Base-by-base conservation (phyloP, 768 basidiomycete species). In the Hericium erinaceus region DNA sequence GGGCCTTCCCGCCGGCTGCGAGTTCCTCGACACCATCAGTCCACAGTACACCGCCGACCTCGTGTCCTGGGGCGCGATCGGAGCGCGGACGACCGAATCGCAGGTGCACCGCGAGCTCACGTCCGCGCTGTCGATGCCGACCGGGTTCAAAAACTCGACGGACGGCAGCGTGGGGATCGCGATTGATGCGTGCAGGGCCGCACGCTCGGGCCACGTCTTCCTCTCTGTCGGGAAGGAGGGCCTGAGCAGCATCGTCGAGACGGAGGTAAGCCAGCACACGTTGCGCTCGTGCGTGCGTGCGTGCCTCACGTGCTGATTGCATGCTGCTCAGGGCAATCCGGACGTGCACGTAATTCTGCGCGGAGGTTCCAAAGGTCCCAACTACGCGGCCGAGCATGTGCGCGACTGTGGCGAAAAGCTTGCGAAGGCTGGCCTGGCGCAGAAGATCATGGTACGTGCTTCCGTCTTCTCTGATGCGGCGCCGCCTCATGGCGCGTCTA, bases 61-160 rank as follows among this genome's bases (percentile, higher is more conserved):
- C 22, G 87, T 88, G 58, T 84, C 90, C 10, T 98, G 95, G 94
- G 95, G 95, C 52, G 95, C 95, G 2, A 98, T 99, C 63, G 97
- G 90, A 39, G 92, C 91, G 12, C 80, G 92, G 13, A 94, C 93
- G 12, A 95, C 94, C 0, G 93, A 95, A 69, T 92, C 89, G 4
- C 88, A 95, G 69, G 91, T 95, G 15, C 93, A 95, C 68, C 85
- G 93, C 49, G 93, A 95, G 71, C 78, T 95, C 15, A 82, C 83
- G 10, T 89, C 85, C 5, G 90, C 85, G 2, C 76, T 95, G n/a
- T 92, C 89, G 15, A 93, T 95, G 89, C 89, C 91, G 2, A 92
- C 94, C 4, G 97, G 97, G 8, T 98, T 99, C 83, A 99, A 99
- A 75, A 99, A 99, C 66, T 91, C 91, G 11, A 98, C 95, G 1